phyloP scores from a whole-genome alignment of 331 rosid genomes.

The Cydonia oblonga region DNA sequence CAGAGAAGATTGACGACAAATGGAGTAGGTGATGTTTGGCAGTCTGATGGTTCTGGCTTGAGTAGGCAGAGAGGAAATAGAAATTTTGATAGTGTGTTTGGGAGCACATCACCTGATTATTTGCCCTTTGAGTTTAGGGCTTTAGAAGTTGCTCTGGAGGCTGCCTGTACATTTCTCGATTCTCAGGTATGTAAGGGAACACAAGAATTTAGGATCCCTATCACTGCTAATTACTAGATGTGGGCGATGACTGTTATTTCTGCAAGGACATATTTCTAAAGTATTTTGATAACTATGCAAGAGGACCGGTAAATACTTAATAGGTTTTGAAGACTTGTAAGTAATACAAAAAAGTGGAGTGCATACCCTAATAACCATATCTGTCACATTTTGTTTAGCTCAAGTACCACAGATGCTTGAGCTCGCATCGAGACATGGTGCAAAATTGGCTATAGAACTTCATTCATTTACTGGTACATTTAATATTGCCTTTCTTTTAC shows the following conservation, averaged over 20 bases:
- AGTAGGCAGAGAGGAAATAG: conserved; percentile 58
- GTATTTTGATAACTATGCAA: neutral
- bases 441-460: too few relatives aligned
- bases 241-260: neutral
- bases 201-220: neutral
- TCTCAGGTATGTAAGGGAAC: conserved; percentile 59
- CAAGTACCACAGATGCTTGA: too few relatives aligned
- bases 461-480: too few relatives aligned
- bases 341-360: neutral
- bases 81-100: conserved; percentile 49
- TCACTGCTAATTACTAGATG: neutral
- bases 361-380: neutral
- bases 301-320: too few relatives aligned
- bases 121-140: conserved; percentile 96
- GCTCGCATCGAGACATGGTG: too few relatives aligned
- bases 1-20: conserved; percentile 54
- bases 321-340: too few relatives aligned
- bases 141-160: conserved; percentile 93
- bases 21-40: conserved; percentile 78
- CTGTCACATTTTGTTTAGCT: neutral
- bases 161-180: conserved; percentile 96
- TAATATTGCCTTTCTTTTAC: too few relatives aligned
- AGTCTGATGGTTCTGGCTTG: conserved; percentile 49
- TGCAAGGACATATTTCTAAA: neutral
- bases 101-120: conserved; percentile 79